phyloP scores from a whole-genome alignment of 2,329 filamentous ascomycete species.

The Juglanconis juglandina region DNA sequence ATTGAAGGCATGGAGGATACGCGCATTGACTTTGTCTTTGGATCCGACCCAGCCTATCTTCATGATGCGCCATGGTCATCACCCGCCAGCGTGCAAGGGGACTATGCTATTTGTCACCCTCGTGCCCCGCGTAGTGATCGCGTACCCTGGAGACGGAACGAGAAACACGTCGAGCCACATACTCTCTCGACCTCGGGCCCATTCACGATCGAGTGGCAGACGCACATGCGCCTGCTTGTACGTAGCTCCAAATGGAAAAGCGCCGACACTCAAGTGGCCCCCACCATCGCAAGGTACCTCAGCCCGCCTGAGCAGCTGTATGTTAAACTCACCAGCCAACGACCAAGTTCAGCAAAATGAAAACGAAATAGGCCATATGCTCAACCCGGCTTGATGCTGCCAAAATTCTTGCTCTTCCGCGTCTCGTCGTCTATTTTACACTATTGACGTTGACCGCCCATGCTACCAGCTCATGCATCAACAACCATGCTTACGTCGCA shows the following conservation, averaged over 20 bases:
- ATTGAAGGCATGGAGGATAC: no score
- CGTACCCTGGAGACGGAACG: no score
- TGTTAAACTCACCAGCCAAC: neutral
- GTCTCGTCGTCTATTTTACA: slow-evolving; percentile 17
- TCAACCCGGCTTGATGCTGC: neutral
- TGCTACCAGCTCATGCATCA: slow-evolving; percentile 9
- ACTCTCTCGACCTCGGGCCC: no score
- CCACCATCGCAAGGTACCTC: neutral
- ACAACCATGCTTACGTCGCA: neutral
- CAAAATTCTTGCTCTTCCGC: neutral
- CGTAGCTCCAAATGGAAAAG: neutral
- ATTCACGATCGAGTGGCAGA: no score
- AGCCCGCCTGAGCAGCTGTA: neutral
- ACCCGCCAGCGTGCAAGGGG: no score
- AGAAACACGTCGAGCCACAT: no score
- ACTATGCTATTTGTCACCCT: no score
- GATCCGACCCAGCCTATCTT: no score
- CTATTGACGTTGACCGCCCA: slow-evolving; percentile 15
- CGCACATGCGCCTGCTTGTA: no score
- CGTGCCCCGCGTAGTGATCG: no score
- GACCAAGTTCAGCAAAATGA: neutral
- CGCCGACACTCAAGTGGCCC: neutral
- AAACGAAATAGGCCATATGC: neutral
- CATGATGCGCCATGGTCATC: no score
- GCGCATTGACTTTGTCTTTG: no score